phyloP scores from a whole-genome alignment of 1,284 basidiomycete genomes.

The Trichosporon sp. region DNA sequence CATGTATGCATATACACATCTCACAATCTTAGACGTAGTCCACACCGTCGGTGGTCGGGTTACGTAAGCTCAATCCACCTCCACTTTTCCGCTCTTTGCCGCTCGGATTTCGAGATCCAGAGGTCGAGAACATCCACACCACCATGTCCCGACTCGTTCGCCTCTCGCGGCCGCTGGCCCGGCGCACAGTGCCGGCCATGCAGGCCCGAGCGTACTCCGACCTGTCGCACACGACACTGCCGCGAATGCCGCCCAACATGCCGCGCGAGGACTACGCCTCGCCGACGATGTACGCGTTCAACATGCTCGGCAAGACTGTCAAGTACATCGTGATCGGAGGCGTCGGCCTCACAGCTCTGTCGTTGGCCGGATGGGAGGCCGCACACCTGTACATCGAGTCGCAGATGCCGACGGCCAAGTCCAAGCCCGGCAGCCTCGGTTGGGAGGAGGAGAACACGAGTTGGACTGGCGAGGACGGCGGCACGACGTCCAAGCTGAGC shows the following conservation, averaged over 20 bases:
- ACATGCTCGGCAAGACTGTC: conserved; percentile 35
- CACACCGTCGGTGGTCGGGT: not conserved
- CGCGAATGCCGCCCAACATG: conserved; percentile 35
- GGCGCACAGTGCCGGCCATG: not conserved
- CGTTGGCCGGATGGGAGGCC: conserved; percentile 53
- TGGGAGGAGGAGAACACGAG: conserved; percentile 67
- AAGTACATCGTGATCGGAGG: conserved; percentile 39
- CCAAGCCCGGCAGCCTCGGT: conserved; percentile 59
- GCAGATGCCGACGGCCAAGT: conserved; percentile 52
- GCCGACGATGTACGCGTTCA: conserved; percentile 43
- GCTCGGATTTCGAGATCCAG: not conserved
- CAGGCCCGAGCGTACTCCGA: not conserved
- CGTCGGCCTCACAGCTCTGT: conserved; percentile 46
- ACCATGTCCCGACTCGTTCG: conserved; percentile 4
- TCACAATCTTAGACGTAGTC: too few relatives aligned
- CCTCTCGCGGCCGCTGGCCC: not conserved
- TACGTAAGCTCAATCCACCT: not conserved
- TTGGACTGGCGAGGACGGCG: conserved; percentile 67
- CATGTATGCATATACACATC: not conserved
- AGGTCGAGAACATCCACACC: not conserved
- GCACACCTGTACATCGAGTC: conserved; percentile 68
- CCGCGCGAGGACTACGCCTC: conserved; percentile 45
- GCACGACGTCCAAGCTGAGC: conserved; percentile 68
- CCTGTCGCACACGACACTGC: conserved; percentile 17
- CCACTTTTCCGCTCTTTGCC: conserved; percentile 3